These are phyloP conservation scores for Trichosporon ovoides DNA, from an alignment of 1,284 basidiomycete genomes.

Conservation along the genomic window DNA sequence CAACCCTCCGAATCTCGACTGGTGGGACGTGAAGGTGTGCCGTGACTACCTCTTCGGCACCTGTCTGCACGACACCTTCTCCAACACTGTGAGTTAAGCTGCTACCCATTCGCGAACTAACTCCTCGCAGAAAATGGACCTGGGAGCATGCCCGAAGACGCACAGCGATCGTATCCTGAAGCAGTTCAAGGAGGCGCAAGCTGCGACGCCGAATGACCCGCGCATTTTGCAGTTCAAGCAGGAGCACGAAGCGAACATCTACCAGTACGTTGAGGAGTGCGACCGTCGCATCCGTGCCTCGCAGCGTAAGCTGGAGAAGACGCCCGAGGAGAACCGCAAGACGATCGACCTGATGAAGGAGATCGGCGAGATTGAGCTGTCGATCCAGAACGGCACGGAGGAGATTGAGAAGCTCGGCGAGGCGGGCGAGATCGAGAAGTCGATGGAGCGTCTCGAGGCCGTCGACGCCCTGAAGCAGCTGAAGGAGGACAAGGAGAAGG, in stretches of 20 bases:
- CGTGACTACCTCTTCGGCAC: constrained; percentile 96
- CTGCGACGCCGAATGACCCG: constrained; percentile 68
- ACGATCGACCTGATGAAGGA: constrained; percentile 98
- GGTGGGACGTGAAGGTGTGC: constrained; percentile 99
- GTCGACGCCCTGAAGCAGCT: constrained; percentile 96
- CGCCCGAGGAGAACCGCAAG: constrained; percentile 98
- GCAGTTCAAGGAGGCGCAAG: constrained; percentile 74
- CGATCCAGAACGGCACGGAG: constrained; percentile 95
- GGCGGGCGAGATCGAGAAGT: constrained; percentile 96
- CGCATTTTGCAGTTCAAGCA: constrained; percentile 77
- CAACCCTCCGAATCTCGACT: constrained; percentile 82
- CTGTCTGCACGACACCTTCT: constrained; percentile 95
- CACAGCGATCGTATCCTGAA: constrained; percentile 92
- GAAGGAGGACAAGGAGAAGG: constrained; percentile 94
- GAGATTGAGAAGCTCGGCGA: constrained; percentile 96
- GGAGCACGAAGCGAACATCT: constrained; percentile 93
- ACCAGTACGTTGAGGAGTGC: constrained; percentile 94
- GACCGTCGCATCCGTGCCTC: constrained; percentile 91
- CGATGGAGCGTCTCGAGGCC: constrained; percentile 92
- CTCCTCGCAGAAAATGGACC: constrained; percentile 92
- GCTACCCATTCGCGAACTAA: background rate
- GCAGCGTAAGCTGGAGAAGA: constrained; percentile 94
- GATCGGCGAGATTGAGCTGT: constrained; percentile 97
- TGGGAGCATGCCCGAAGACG: constrained; percentile 94
- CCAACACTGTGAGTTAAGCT: constrained; percentile 90